phyloP scores from a whole-genome alignment of 305 asterid genomes.

The Solanum hybrid region DNA sequence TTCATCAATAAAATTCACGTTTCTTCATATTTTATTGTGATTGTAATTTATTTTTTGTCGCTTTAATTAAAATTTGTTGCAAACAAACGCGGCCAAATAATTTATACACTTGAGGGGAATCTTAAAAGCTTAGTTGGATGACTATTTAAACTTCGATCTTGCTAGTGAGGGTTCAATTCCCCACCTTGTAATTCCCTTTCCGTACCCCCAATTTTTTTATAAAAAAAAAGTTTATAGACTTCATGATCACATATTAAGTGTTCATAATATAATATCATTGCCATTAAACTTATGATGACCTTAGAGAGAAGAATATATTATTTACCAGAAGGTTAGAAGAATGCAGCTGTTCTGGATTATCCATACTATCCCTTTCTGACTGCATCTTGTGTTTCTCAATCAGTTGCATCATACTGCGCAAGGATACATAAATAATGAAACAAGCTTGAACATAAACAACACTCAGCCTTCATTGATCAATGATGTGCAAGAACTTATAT shows the following conservation, averaged over 20 bases:
- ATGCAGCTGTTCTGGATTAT: conserved; percentile 10
- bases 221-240: too few species aligned
- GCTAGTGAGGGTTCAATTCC: background rate
- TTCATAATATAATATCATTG: background rate
- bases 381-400: conserved; percentile 42
- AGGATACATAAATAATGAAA: background rate
- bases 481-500: background rate
- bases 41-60: too few species aligned
- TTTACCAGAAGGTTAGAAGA: conserved; percentile 25
- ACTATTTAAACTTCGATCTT: background rate
- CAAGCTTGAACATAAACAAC: background rate
- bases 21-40: too few species aligned
- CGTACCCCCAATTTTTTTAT: background rate
- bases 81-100: background rate
- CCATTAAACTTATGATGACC: background rate
- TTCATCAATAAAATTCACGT: too few species aligned
- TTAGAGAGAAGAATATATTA: background rate
- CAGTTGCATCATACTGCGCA: conserved; percentile 53
- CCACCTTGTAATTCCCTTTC: background rate
- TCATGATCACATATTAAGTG: background rate
- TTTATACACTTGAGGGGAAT: background rate
- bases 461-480: background rate
- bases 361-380: conserved; percentile 21
- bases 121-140: background rate
- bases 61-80: too few species aligned